Evolutionary conservation across 805 yeast species (phyloP), one percentile per base, ranked within the genome.

Genomic region (Candida sakaeoensis): DNA sequence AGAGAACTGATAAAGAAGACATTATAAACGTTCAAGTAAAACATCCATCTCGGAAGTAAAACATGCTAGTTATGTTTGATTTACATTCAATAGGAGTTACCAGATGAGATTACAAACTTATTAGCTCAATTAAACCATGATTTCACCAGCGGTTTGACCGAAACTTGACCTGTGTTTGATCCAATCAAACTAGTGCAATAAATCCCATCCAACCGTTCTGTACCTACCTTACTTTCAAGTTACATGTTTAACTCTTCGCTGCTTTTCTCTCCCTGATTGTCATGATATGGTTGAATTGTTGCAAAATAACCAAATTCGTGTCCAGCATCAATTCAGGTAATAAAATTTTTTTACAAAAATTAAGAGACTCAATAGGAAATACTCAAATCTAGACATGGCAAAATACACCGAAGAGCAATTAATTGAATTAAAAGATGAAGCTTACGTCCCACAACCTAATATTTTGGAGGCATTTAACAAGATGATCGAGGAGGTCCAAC

Each of bases 361-460:
- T 23, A 14, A 4, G 8, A 12, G 10, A 5, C 7, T 28, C 32
- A 15, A 22, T 18, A 26, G 32, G 10, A 29, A 35, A 24, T 16
- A 6, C 6, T 16, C 33, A 7, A 33, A 5, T 33, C 12, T 16
- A 19, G n/a, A 22, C 53, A 78, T 77, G 75, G 69, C 64, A 43
- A 75, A 73, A 60, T 85, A 83, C 67, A 80, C 88, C 32, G 82
- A 80, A 58, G 86, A 82, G 60, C 80, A 82, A 65, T 74, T 85
- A 58, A 61, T 78, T 29, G 74, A 70, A 41, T 68, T 71, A 55
- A 77, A 79, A 52, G 74, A 74, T 33, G 68, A 68, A 39, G 86
- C 82, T 13, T 65, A 73, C 46, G 68, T 75, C 38, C 80, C 89
- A 30, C 77, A 74, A 44, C 79, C 81, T 27, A 76, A 77, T 30